Conservation (phyloP, 2,329 filamentous ascomycete species). For the Pezicula radicicola region DNA sequence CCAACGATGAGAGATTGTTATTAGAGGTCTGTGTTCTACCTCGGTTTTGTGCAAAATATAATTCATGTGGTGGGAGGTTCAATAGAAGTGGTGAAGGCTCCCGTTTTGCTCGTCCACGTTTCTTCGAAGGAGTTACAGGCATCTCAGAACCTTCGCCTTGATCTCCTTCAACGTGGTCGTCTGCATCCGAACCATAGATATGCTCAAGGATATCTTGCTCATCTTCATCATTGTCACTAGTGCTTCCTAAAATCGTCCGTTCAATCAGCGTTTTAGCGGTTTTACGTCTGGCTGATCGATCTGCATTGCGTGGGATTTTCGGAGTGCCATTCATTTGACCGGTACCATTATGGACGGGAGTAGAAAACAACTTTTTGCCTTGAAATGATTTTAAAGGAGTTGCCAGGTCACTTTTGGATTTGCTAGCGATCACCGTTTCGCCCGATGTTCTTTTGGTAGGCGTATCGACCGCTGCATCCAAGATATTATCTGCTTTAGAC, state of each 20-base stretch:
- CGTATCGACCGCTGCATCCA: neutral
- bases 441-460: slow-evolving; percentile 2
- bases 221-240: slow-evolving; percentile 69
- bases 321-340: slow-evolving; percentile 19
- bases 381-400: slow-evolving; percentile 18
- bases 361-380: slow-evolving; percentile 25
- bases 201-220: slow-evolving; percentile 66
- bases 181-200: slow-evolving; percentile 56
- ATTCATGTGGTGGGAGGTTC: slow-evolving; percentile 81
- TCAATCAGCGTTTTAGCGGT: slow-evolving; percentile 76
- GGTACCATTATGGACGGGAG: slow-evolving; percentile 20
- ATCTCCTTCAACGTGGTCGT: slow-evolving; percentile 30
- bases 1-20: slow-evolving; percentile 73
- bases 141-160: slow-evolving; percentile 28
- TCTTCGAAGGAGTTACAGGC: slow-evolving; percentile 49
- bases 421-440: neutral
- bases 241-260: slow-evolving; percentile 59
- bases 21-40: slow-evolving; percentile 80
- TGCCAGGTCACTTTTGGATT: slow-evolving; percentile 3
- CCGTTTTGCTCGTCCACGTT: slow-evolving; percentile 40
- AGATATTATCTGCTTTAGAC: too few relatives aligned
- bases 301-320: slow-evolving; percentile 44
- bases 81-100: slow-evolving; percentile 68
- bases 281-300: slow-evolving; percentile 84
- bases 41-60: slow-evolving; percentile 91